Evolutionary conservation across 2,329 filamentous ascomycete genomes (phyloP).

Genomic region (Xylariaceae sp.): DNA sequence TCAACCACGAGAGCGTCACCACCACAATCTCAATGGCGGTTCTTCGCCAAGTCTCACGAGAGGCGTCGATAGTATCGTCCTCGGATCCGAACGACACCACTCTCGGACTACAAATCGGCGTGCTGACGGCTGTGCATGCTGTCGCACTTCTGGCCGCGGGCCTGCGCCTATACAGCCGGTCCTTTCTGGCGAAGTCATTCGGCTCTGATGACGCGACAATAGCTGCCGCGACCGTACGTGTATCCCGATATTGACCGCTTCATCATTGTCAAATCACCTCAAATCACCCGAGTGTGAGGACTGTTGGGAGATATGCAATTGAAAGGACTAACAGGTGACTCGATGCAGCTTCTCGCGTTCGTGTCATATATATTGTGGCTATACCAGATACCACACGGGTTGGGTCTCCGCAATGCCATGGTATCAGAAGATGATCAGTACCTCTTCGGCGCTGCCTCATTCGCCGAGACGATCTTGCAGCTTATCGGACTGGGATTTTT

Average conservation of each 20-base stretch:
- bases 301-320: no score
- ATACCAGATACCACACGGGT: constrained; percentile 41
- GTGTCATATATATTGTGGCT: constrained; percentile 37
- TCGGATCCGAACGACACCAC: neutral
- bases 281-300: no score
- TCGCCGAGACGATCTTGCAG: constrained; percentile 45
- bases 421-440: constrained; percentile 33
- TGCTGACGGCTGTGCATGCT: neutral
- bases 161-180: neutral
- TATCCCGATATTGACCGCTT: no score
- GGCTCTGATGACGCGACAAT: neutral
- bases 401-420: constrained; percentile 44
- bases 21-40: no score
- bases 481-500: constrained; percentile 40
- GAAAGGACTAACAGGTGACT: no score
- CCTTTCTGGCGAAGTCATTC: neutral
- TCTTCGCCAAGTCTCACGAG: no score
- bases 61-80: no score
- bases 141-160: neutral
- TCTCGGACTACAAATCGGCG: neutral
- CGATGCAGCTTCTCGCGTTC: constrained; percentile 27
- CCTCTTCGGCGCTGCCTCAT: constrained; percentile 40
- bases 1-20: no score
- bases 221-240: neutral
- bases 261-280: no score